phyloP scores from a whole-genome alignment of 768 basidiomycete species.

The Russula sp. region DNA sequence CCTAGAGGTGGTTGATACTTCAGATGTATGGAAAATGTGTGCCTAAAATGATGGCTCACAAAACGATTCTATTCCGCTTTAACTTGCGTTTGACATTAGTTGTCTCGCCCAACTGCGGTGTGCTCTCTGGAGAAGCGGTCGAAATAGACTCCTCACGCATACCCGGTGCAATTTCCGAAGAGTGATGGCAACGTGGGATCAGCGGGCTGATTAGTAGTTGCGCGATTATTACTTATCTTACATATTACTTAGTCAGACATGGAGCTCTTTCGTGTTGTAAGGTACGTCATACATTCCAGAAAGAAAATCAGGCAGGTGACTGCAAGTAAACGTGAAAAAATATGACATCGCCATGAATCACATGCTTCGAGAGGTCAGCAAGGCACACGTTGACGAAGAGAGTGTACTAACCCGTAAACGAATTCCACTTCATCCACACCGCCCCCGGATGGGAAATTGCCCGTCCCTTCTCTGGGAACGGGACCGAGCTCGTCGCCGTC shows the following conservation, averaged over 20 bases:
- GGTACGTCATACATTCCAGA: too few species aligned
- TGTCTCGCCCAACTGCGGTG: not conserved
- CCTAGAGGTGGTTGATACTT: constrained; percentile 1
- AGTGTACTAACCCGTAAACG: constrained; percentile 64
- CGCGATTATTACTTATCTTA: not conserved
- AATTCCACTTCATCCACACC: constrained; percentile 90
- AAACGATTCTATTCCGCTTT: constrained; percentile 25
- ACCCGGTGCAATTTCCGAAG: not conserved
- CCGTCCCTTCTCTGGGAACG: constrained; percentile 63
- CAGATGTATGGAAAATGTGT: not conserved
- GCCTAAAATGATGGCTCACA: constrained; percentile 18
- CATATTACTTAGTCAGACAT: too few species aligned
- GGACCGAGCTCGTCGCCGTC: constrained; percentile 69
- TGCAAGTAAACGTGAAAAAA: too few species aligned
- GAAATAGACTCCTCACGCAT: constrained; percentile 18
- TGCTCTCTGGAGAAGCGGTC: constrained; percentile 15
- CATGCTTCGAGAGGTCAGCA: constrained; percentile 12
- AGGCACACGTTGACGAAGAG: not conserved
- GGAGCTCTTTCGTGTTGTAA: not conserved
- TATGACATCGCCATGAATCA: not conserved
- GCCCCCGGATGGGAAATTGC: constrained; percentile 71
- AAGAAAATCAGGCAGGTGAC: not conserved
- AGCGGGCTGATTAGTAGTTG: too few species aligned
- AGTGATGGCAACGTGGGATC: not conserved
- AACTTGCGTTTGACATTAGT: constrained; percentile 12